These are phyloP conservation scores for Phytophthora fragariaefolia DNA, from an alignment of 352 stramenopile species.

Conservation along the genomic window DNA sequence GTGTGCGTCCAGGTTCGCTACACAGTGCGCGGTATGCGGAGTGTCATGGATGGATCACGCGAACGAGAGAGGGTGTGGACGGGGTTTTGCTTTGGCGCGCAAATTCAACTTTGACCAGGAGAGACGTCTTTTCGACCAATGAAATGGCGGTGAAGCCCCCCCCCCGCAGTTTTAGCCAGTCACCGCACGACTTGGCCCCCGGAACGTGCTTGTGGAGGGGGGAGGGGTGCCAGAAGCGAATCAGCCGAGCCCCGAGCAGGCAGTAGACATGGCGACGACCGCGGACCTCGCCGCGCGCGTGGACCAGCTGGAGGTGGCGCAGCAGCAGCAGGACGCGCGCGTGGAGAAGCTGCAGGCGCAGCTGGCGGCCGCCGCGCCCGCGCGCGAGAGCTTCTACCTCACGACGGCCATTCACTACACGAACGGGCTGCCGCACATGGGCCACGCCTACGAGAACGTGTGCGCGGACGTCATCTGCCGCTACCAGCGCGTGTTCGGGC, in stretches of 20 bases:
- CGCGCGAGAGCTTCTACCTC: conserved; percentile 94
- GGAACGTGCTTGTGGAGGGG: conserved; percentile 34
- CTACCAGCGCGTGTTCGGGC: conserved; percentile 92
- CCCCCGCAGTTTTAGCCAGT: conserved; percentile 39
- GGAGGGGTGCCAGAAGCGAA: conserved; percentile 28
- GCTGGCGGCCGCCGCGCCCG: conserved; percentile 40
- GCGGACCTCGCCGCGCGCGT: conserved; percentile 49
- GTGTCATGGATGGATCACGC: not conserved
- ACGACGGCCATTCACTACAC: conserved; percentile 99
- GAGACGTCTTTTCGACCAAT: conserved; percentile 29
- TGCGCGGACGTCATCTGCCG: conserved; percentile 97
- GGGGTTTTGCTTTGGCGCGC: conserved; percentile 13
- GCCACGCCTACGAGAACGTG: conserved; percentile 98
- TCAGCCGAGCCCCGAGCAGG: conserved; percentile 12
- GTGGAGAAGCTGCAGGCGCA: conserved; percentile 42
- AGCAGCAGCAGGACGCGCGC: conserved; percentile 53
- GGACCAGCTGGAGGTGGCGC: conserved; percentile 47
- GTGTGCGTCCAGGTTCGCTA: not conserved
- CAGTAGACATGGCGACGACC: conserved; percentile 35
- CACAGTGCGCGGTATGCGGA: conserved; percentile 6
- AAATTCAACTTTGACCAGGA: conserved; percentile 26
- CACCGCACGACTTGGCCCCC: too few species aligned
- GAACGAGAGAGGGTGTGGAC: not conserved
- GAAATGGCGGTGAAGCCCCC: too few species aligned
- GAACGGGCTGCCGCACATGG: conserved; percentile 97